phyloP scores from a whole-genome alignment of 768 basidiomycete genomes.

The Hericium coralloides region DNA sequence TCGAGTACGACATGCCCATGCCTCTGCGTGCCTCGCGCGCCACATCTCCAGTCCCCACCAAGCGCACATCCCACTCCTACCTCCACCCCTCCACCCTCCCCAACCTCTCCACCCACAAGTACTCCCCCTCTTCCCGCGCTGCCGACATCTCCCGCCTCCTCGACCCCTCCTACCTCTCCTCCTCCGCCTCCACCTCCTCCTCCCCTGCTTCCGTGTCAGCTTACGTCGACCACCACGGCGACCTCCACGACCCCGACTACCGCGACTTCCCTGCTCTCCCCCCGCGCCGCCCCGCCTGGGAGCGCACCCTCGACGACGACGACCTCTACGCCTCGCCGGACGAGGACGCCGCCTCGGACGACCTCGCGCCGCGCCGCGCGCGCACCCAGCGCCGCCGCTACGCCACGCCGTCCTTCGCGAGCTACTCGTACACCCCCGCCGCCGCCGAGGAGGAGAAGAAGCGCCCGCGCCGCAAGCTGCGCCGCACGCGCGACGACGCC shows the following conservation, averaged over 20 bases:
- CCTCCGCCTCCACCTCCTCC: slow-evolving; percentile 22
- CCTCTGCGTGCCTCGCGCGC: slow-evolving; percentile 11
- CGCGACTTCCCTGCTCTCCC: slow-evolving; percentile 46
- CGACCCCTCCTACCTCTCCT: slow-evolving; percentile 49
- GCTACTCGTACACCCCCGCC: slow-evolving; percentile 1
- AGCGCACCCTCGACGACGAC: slow-evolving; percentile 22
- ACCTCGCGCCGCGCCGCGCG: background rate
- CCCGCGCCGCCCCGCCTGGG: slow-evolving; percentile 26
- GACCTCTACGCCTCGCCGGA: slow-evolving; percentile 2
- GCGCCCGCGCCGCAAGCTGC: slow-evolving; percentile 9
- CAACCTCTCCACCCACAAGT: slow-evolving; percentile 47
- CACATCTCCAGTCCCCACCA: slow-evolving; percentile 26
- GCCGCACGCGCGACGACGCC: slow-evolving; percentile 5
- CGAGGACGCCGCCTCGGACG: background rate
- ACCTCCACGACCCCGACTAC: slow-evolving; percentile 62
- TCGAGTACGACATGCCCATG: slow-evolving; percentile 16
- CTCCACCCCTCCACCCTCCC: slow-evolving; percentile 51
- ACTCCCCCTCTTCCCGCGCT: slow-evolving; percentile 19
- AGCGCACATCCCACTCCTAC: slow-evolving; percentile 9
- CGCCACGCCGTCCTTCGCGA: slow-evolving; percentile 7
- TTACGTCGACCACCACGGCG: slow-evolving; percentile 53
- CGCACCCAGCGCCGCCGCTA: slow-evolving; percentile 12
- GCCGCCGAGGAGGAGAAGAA: background rate
- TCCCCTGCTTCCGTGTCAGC: slow-evolving; percentile 23
- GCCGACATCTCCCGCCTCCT: slow-evolving; percentile 55